phyloP scores from a whole-genome alignment of 176 grass and related monocot species.

The Oryza rufipogon region DNA sequence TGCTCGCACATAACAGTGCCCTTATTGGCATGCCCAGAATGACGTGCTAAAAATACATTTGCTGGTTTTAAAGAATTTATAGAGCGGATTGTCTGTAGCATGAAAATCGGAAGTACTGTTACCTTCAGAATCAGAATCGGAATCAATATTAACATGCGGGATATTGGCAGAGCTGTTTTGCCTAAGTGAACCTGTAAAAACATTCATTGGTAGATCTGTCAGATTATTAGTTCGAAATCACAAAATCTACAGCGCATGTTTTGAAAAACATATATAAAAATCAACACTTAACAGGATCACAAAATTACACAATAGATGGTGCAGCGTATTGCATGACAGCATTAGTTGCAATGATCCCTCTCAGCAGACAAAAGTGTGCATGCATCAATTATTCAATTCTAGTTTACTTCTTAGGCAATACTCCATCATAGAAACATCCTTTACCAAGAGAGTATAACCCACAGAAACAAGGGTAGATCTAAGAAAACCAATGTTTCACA shows the following conservation, averaged over 20 bases:
- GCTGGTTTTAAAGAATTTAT: neutral
- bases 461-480: neutral
- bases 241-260: slow-evolving; percentile 9
- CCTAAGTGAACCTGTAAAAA: slow-evolving; percentile 18
- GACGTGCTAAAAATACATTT: neutral
- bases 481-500: neutral
- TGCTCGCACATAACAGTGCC: neutral
- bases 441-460: neutral
- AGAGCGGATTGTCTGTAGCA: slow-evolving; percentile 2
- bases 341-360: slow-evolving; percentile 7
- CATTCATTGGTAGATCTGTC: slow-evolving; percentile 21
- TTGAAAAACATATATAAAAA: no score
- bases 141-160: slow-evolving; percentile 45
- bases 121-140: slow-evolving; percentile 83
- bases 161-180: neutral
- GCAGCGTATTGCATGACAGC: neutral
- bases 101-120: slow-evolving; percentile 17
- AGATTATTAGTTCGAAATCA: slow-evolving; percentile 17
- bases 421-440: neutral
- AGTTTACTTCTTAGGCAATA: neutral
- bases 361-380: neutral
- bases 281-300: slow-evolving; percentile 21
- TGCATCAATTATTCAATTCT: neutral
- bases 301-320: slow-evolving; percentile 7
- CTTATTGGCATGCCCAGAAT: neutral